A percentile compares a stretch with the other conserved stretches of the same genome.
These are phyloP conservation scores for Rhodotorula sp. DNA, from an alignment of 1,284 basidiomycete genomes.

Conservation along the genomic window DNA sequence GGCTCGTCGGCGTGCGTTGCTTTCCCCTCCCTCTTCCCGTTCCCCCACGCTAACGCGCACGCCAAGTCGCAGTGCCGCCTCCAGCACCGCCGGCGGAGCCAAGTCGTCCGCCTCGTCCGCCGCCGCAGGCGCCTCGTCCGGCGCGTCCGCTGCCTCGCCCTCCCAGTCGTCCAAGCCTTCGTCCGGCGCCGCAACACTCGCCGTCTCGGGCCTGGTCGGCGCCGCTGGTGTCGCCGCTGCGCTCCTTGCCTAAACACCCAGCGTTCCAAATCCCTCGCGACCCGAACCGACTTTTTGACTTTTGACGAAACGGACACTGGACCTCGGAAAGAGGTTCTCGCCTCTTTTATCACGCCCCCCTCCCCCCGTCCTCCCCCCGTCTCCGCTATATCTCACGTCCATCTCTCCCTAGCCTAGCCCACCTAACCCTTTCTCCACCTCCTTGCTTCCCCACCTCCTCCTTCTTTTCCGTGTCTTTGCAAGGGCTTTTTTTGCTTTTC, in stretches of 20 bases:
- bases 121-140: constrained; percentile 1
- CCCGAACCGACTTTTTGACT: background rate
- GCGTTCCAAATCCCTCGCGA: background rate
- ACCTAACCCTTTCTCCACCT: too few relatives aligned
- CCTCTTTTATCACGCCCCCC: background rate
- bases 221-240: constrained; percentile 22
- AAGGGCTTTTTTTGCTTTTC: background rate
- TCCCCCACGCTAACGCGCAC: background rate
- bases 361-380: background rate
- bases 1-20: background rate
- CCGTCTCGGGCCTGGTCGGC: constrained; percentile 21
- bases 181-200: constrained; percentile 4
- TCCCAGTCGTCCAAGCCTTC: background rate
- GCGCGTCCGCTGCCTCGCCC: constrained; percentile 1
- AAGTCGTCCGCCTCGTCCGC: background rate
- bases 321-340: too few relatives aligned
- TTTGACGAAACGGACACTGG: background rate
- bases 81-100: background rate
- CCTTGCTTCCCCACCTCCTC: background rate
- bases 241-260: constrained; percentile 19
- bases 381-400: background rate
- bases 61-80: background rate
- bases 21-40: background rate
- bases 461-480: background rate
- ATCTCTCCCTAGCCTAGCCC: background rate